These are phyloP conservation scores for Argentina anserina DNA, from an alignment of 306 rosid genomes.

Conservation along the genomic window DNA sequence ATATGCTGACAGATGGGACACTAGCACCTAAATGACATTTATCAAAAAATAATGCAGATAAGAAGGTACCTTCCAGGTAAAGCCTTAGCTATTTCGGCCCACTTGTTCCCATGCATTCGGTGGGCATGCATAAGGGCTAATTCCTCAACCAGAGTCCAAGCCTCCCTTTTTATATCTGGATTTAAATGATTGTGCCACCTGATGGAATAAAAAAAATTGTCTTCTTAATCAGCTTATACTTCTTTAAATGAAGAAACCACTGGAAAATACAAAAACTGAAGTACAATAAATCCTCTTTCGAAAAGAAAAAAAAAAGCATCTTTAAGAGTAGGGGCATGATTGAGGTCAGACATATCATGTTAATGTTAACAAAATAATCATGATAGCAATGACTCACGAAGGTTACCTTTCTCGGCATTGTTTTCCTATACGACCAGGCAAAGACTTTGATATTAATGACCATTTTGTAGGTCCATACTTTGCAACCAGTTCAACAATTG, in stretches of 20 bases:
- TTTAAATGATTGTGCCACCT: constrained; percentile 99
- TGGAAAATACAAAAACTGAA: constrained; percentile 15
- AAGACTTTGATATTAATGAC: constrained; percentile 93
- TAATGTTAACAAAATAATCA: not conserved
- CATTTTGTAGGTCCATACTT: constrained; percentile 90
- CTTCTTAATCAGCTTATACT: constrained; percentile 1
- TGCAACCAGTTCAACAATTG: constrained; percentile 72
- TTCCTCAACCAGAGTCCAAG: constrained; percentile 94
- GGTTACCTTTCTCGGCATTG: constrained; percentile 94
- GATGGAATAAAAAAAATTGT: constrained; percentile 1
- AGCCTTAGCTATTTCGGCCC: constrained; percentile 98
- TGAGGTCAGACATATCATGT: not conserved
- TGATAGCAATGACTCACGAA: not conserved
- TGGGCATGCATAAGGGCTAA: constrained; percentile 85
- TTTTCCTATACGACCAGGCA: constrained; percentile 98
- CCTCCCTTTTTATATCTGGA: constrained; percentile 90
- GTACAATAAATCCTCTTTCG: not conserved
- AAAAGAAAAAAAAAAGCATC: not conserved
- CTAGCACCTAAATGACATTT: constrained; percentile 21
- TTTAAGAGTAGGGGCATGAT: not conserved
- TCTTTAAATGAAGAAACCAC: not conserved
- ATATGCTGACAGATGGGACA: not conserved
- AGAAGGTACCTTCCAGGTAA: constrained; percentile 83
- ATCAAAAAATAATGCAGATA: constrained; percentile 15
- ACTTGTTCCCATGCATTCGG: constrained; percentile 75